Conservation (phyloP, 768 basidiomycete genomes). For the Kwoniella sp. region DNA sequence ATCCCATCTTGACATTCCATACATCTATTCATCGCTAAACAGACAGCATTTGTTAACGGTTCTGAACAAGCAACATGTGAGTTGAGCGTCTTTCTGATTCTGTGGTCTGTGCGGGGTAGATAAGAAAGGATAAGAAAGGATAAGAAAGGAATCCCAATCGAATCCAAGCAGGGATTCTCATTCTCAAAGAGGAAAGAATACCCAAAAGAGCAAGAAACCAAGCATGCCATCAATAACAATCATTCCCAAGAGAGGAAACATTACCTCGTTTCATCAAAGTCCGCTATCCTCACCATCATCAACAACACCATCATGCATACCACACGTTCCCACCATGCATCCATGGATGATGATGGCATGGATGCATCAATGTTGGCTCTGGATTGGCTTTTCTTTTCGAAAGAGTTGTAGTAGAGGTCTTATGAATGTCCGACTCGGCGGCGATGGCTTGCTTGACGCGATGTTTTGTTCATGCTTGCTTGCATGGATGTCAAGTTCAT, state of each 20-base stretch:
- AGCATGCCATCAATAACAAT: too few species aligned
- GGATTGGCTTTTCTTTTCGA: too few species aligned
- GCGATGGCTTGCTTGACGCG: not conserved
- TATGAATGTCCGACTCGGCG: too few species aligned
- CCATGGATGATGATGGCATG: not conserved
- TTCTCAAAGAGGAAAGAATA: conserved; percentile 22
- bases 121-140: too few species aligned
- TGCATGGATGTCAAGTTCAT: not conserved
- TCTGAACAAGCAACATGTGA: too few species aligned
- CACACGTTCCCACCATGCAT: not conserved
- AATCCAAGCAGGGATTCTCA: not conserved
- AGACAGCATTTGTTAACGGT: too few species aligned
- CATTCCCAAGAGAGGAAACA: conserved; percentile 2
- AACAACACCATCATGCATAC: conserved; percentile 1
- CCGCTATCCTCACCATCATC: too few species aligned
- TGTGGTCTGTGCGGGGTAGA: conserved; percentile 19
- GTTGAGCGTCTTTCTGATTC: too few species aligned
- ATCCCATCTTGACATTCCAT: not conserved
- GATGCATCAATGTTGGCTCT: not conserved
- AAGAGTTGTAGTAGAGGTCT: too few species aligned
- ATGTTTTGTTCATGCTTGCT: not conserved
- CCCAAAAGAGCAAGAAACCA: conserved; percentile 17
- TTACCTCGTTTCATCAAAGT: not conserved
- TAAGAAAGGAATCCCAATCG: conserved; percentile 4
- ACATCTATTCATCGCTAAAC: too few species aligned